Base-by-base conservation (phyloP, 176 grass and related monocot species). In the Cenchrus americanus region DNA sequence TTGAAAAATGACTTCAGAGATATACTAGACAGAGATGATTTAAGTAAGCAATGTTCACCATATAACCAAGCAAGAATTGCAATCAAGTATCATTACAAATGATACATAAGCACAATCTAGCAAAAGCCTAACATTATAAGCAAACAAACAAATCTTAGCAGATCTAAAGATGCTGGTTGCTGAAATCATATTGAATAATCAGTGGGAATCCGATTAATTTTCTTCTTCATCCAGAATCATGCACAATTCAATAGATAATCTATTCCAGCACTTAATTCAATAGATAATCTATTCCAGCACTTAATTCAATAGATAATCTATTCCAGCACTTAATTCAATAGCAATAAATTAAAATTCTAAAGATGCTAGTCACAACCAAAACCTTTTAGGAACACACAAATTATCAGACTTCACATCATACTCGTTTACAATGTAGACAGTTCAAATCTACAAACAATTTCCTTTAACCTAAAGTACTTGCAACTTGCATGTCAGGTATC, bases 151-250 rank as follows among this genome's bases (percentile, higher is more conserved):
- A n/a, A 21, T 6, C 19, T 0, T n/a, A n/a, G n/a, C n/a, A n/a
- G n/a, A n/a, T n/a, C n/a, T n/a, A n/a, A n/a, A n/a, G n/a, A n/a
- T n/a, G n/a, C n/a, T n/a, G 88, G 84, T 86, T 86, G 18, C 21
- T 53, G 79, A 75, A 82, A 90, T 87, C 88, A 87, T 77, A n/a
- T 77, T 75, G 19, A 17, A 40, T 2, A 69, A 84, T 84, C 80
- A 90, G 51, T 76, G 80, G 84, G 84, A 90, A 83, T 90, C 80
- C 84, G 62, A 79, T 59, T n/a, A 23, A 90, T 90, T 90, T 90
- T 90, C 89, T 84, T 84, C 84, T 14, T 86, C 88, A 79, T 24
- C 9, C 79, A 86, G 79, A 86, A 80, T 52, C 67, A 86, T 75
- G 80, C 14, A 18, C 78, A 86, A n/a, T 26, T 21, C 1, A 53